Conservation (phyloP, 148 eudicot species). For the Tetragonia tetragonoides region DNA sequence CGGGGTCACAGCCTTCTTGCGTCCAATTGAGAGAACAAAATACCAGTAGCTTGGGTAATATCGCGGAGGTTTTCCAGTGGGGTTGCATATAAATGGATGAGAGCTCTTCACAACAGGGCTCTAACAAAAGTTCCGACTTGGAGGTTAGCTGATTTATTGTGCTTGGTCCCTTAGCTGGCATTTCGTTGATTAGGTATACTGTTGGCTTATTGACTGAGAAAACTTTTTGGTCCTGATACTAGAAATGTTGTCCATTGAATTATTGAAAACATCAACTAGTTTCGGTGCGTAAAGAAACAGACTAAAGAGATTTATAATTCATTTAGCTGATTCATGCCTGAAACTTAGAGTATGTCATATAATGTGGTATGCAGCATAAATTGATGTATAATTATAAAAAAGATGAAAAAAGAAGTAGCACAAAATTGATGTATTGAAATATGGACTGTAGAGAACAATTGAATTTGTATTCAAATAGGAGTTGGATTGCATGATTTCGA, state of each 20-base stretch:
- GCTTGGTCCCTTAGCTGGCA: conserved; percentile 76
- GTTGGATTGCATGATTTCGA: neutral
- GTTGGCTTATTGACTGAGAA: conserved; percentile 4
- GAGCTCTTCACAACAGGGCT: conserved; percentile 86
- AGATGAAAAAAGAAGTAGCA: no score
- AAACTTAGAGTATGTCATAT: neutral
- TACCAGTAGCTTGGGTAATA: conserved; percentile 94
- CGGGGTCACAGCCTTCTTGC: conserved; percentile 88
- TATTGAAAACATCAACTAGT: neutral
- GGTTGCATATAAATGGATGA: conserved; percentile 83
- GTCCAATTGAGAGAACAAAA: conserved; percentile 89
- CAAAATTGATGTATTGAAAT: no score
- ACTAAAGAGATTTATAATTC: neutral
- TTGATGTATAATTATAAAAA: no score
- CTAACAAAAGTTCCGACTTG: conserved; percentile 71
- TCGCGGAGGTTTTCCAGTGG: conserved; percentile 57
- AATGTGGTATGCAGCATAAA: neutral
- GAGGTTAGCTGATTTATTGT: conserved; percentile 83
- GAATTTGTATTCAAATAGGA: neutral
- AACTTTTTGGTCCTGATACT: neutral
- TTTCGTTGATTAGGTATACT: conserved; percentile 61
- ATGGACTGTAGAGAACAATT: neutral
- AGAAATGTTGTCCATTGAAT: neutral
- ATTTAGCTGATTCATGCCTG: neutral
- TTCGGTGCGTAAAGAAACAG: neutral